Evolutionary conservation across 139 green algal genomes (phyloP).

Genomic region (Coccomyxa sp.): DNA sequence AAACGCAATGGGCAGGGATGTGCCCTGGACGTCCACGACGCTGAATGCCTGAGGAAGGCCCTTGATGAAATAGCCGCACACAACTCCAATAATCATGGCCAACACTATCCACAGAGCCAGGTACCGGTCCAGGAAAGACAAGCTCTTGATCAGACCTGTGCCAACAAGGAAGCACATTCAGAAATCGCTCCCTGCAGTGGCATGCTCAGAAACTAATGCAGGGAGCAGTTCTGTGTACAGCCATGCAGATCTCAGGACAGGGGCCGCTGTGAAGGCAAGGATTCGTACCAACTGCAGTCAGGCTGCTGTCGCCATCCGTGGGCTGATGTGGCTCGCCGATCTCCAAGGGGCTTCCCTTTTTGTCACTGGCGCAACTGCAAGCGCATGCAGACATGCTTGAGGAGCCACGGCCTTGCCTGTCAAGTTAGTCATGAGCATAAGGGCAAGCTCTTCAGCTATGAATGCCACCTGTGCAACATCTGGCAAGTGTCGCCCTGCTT

Average conservation of each 20-base stretch:
- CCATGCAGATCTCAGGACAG: not conserved
- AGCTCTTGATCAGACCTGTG: constrained; percentile 3
- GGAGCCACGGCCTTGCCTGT: not conserved
- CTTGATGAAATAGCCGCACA: constrained; percentile 22
- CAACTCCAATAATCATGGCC: constrained; percentile 40
- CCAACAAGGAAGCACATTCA: not conserved
- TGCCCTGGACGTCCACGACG: constrained; percentile 21
- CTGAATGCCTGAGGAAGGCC: constrained; percentile 3
- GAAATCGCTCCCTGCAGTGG: not conserved
- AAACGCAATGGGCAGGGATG: constrained; percentile 47
- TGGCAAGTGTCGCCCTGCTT: not conserved
- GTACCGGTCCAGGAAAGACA: constrained; percentile 41
- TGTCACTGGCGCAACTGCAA: not conserved
- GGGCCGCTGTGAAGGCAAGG: too few species aligned
- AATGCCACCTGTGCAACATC: not conserved
- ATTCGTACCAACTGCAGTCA: not conserved
- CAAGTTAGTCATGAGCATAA: not conserved
- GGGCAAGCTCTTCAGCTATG: not conserved
- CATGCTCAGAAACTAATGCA: not conserved
- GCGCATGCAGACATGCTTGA: not conserved
- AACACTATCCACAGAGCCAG: constrained; percentile 44
- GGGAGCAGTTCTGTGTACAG: not conserved
- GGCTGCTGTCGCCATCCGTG: not conserved
- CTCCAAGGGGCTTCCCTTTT: not conserved
- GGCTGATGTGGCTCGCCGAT: not conserved